Evolutionary conservation across 176 grass and related monocot species (phyloP), one percentile per base, ranked within the genome.

Genomic region (Hordeum vulgare): DNA sequence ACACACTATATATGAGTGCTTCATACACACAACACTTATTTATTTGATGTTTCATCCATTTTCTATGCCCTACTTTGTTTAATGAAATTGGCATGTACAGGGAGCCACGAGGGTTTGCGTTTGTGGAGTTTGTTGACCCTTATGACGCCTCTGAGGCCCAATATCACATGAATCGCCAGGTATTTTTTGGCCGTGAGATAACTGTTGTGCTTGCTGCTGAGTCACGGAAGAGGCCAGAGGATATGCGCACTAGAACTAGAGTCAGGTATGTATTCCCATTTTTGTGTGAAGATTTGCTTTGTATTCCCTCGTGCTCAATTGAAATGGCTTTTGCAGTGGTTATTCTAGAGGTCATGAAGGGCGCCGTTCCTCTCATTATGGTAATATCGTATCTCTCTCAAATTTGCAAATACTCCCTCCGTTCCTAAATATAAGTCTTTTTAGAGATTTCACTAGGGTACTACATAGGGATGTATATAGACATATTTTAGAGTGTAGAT

Each of bases 111-210:
- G 96, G 96, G 18, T 98, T 98, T 89, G 96, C 89, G 15, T 98
- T 98, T 66, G 93, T 98, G 74, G 91, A 98, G 77, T 98, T 94
- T 77, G 87, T 98, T 75, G 96, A 98, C 17, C 85, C 93, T 60
- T 88, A 85, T 64, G 96, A 98, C 34, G 93, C 96, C 28, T 93
- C 93, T 34, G 96, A 98, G 81, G 96, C 96, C 28, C 96, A 98
- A 63, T 95, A 95, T 88, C 96, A 95, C 86, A 98, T 98, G 96
- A 98, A 98, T 80, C 87, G 89, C 68, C 93, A 98, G 81, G 83
- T 98, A 21, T 90, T 95, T 42, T 88, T 88, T 39, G 93, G 96
- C 78, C 88, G 96, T 45, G 96, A 98, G 64, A 94, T 98, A 86
- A 93, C 96, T 47, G 96, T 98, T 45, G 96, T 98, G 84, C 85